Percentiles rank a stretch among this genome's conserved stretches.
phyloP scores from a whole-genome alignment of 2,329 filamentous ascomycete genomes.

The Paecilomyces sp. region DNA sequence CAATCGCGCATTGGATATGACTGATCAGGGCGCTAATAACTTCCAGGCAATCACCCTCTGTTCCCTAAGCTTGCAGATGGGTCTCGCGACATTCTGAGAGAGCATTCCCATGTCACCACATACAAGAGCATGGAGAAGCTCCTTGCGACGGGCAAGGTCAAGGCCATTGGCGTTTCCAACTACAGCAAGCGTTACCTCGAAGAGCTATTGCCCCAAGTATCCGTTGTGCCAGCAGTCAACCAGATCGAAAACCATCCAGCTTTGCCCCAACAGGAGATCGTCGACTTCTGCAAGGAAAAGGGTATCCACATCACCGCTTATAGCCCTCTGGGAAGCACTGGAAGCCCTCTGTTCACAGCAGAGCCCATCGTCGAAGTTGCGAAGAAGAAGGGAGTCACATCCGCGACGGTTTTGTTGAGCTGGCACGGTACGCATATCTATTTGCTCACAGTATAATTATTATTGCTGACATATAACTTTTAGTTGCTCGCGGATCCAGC shows the following conservation, averaged over 20 bases:
- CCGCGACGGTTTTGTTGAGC: slow-evolving; percentile 35
- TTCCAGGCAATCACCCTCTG: slow-evolving; percentile 27
- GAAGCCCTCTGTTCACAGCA: slow-evolving; percentile 35
- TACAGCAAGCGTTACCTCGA: slow-evolving; percentile 50
- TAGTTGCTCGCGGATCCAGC: slow-evolving; percentile 32
- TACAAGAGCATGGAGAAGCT: slow-evolving; percentile 65
- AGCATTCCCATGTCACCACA: slow-evolving; percentile 64
- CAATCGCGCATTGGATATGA: no score
- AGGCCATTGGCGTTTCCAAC: slow-evolving; percentile 55
- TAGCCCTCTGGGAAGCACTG: slow-evolving; percentile 36
- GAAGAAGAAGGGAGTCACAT: slow-evolving; percentile 30
- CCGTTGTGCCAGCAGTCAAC: slow-evolving; percentile 61
- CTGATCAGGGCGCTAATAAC: background rate
- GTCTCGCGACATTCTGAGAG: slow-evolving; percentile 60
- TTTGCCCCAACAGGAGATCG: slow-evolving; percentile 47
- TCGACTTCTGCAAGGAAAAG: slow-evolving; percentile 24
- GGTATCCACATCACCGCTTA: slow-evolving; percentile 50
- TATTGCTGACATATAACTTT: slow-evolving; percentile 3
- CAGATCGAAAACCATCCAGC: slow-evolving; percentile 80
- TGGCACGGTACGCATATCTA: slow-evolving; percentile 31
- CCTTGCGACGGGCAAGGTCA: slow-evolving; percentile 47
- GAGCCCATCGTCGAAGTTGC: slow-evolving; percentile 36
- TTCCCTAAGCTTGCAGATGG: slow-evolving; percentile 66
- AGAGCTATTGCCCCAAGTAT: slow-evolving; percentile 50
- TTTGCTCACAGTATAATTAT: background rate